These are phyloP conservation scores for Arachnomyces sp. DNA, from an alignment of 2,329 filamentous ascomycete genomes.

Conservation along the genomic window DNA sequence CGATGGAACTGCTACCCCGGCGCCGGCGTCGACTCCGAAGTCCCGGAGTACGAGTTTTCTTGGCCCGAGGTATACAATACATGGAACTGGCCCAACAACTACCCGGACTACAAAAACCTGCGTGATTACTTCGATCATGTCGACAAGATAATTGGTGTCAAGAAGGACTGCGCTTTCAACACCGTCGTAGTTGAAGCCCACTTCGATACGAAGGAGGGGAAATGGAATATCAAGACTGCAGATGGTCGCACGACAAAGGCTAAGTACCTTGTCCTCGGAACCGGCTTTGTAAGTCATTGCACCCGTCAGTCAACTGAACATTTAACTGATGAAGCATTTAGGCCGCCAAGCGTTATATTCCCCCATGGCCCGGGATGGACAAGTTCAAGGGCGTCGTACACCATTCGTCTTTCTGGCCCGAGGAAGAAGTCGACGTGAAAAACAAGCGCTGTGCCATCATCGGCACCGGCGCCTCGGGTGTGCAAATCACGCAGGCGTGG, in stretches of 20 bases:
- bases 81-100: conserved; percentile 38
- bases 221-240: conserved; percentile 40
- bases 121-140: conserved; percentile 42
- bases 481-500: conserved; percentile 57
- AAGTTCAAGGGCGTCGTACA: conserved; percentile 52
- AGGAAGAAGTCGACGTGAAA: conserved; percentile 48
- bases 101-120: conserved; percentile 29
- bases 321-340: too few species aligned
- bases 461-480: conserved; percentile 57
- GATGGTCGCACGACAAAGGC: conserved; percentile 33
- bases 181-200: conserved; percentile 35
- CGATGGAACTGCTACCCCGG: conserved; percentile 52
- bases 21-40: conserved; percentile 47
- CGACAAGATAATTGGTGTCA: conserved; percentile 37
- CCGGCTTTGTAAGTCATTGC: conserved; percentile 31
- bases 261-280: conserved; percentile 41
- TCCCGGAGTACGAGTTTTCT: conserved; percentile 48
- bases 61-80: conserved; percentile 42
- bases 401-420: conserved; percentile 56
- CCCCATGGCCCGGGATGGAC: conserved; percentile 30
- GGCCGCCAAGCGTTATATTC: conserved; percentile 37
- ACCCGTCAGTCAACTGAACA: too few species aligned
- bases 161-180: conserved; percentile 40
- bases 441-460: conserved; percentile 56
- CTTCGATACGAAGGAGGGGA: conserved; percentile 29